Base-by-base conservation (phyloP, 768 basidiomycete species). In the Termitomyces sp. region DNA sequence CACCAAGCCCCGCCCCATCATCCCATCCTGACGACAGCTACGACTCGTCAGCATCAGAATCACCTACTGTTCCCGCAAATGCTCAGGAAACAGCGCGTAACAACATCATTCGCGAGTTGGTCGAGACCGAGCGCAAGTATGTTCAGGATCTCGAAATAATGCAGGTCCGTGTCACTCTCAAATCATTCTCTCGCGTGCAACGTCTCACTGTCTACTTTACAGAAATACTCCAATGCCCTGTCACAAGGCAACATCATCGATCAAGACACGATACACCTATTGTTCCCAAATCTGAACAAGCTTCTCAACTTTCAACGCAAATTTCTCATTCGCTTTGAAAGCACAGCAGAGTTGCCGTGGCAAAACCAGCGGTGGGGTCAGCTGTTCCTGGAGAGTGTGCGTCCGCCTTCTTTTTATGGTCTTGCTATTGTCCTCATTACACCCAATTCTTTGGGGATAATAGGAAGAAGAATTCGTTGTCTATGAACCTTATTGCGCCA, bases 401-500 rank as follows among this genome's bases (percentile, higher is more conserved):
- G 92, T 83, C 58, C 56, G 67, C 66, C 55, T 75, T 61, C 78
- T 77, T 63, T 73, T 69, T 76, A 55, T 59, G 72, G 76, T 51
- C 44, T 60, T 72, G 69, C 72, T 73, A 72, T 82, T 81, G 71
- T 79, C 59, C 66, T 72, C 61, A 61, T n/a, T 59, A 24, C 55
- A 47, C 56, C 46, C 18, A 6, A 37, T 16, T 4, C n/a, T 41
- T 24, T 67, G 57, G 74, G 69, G 75, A 79, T 77, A 82, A 82
- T 79, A 98, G 91, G 96, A 99, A 80, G 85, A 93, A 56, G 94
- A 95, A 65, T 98, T 99, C 66, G 83, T 85, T 31, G 92, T 94
- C 36, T 99, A 99, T 71, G 94, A 97, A 68, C 94, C 96, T 9
- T 99, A 97, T 71, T 98, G 94, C 73, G 92, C 91, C 53, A 96